Evolutionary conservation across 148 eudicot species (phyloP).

Genomic region (Dianthus caryophyllus): DNA sequence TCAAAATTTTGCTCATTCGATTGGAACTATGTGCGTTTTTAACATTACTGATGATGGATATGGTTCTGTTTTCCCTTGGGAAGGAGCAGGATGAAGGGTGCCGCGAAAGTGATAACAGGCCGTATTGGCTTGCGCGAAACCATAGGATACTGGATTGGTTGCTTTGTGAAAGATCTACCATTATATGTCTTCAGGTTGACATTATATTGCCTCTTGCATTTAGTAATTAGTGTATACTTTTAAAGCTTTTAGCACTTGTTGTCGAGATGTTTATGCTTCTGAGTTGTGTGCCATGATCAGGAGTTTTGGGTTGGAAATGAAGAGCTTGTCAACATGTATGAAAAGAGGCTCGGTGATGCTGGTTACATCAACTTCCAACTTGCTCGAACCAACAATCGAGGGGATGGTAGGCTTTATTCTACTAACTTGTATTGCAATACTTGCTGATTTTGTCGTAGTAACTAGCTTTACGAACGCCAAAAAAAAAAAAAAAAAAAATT

Average conservation of each 20-base stretch:
- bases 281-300: conserved; percentile 34
- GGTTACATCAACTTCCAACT: conserved; percentile 80
- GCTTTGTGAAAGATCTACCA: conserved; percentile 82
- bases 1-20: neutral
- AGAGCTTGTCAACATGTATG: conserved; percentile 84
- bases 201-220: conserved; percentile 11
- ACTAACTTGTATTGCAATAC: neutral
- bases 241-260: neutral
- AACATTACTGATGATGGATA: conserved; percentile 12
- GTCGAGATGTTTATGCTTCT: conserved; percentile 12
- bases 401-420: conserved; percentile 58
- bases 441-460: neutral
- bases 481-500: no score
- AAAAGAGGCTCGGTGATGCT: conserved; percentile 84
- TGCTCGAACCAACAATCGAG: conserved; percentile 95
- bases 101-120: conserved; percentile 76
- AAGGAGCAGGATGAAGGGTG: conserved; percentile 58
- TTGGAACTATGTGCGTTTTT: neutral
- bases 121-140: conserved; percentile 75
- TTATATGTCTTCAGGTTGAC: conserved; percentile 92
- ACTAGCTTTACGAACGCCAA: neutral
- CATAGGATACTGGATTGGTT: conserved; percentile 89
- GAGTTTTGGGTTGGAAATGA: conserved; percentile 99
- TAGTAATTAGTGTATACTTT: neutral
- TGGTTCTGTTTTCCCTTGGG: conserved; percentile 23